phyloP scores from a whole-genome alignment of 345 rosid genomes.

The Iberis pinnata region DNA sequence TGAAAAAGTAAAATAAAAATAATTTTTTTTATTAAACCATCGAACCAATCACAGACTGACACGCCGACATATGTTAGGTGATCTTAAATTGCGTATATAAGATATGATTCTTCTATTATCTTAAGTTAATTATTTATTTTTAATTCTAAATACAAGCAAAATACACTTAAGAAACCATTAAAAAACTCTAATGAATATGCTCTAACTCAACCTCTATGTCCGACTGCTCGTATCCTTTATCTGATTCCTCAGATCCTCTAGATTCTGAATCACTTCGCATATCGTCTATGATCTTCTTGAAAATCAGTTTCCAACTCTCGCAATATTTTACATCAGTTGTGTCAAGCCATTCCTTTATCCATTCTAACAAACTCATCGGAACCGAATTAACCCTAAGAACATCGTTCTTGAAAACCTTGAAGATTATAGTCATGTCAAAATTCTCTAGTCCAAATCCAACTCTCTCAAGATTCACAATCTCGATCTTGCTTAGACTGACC shows the following conservation, averaged over 20 bases:
- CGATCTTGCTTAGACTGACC: conserved; percentile 77
- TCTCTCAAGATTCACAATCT: conserved; percentile 93
- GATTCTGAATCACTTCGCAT: conserved; percentile 83
- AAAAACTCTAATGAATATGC: too few relatives aligned
- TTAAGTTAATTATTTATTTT: too few relatives aligned
- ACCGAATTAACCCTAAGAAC: conserved; percentile 79
- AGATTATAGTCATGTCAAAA: conserved; percentile 84
- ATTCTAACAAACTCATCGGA: conserved; percentile 66
- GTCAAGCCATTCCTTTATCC: conserved; percentile 94
- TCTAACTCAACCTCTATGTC: conserved; percentile 73
- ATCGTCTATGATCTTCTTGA: conserved; percentile 85
- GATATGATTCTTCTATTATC: too few relatives aligned
- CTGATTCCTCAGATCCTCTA: conserved; percentile 69
- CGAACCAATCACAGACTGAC: too few relatives aligned
- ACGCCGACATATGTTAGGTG: too few relatives aligned
- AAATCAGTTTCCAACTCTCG: conserved; percentile 91
- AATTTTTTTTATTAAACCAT: too few relatives aligned
- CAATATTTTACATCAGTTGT: conserved; percentile 83
- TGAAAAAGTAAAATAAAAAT: too few relatives aligned
- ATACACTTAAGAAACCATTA: too few relatives aligned
- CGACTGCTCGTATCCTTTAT: conserved; percentile 83
- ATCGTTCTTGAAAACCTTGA: conserved; percentile 89
- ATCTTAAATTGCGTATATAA: too few relatives aligned
- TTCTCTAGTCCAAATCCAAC: conserved; percentile 87
- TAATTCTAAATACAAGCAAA: too few relatives aligned